phyloP scores from a whole-genome alignment of 768 basidiomycete species.

The Boletus coccyginus region DNA sequence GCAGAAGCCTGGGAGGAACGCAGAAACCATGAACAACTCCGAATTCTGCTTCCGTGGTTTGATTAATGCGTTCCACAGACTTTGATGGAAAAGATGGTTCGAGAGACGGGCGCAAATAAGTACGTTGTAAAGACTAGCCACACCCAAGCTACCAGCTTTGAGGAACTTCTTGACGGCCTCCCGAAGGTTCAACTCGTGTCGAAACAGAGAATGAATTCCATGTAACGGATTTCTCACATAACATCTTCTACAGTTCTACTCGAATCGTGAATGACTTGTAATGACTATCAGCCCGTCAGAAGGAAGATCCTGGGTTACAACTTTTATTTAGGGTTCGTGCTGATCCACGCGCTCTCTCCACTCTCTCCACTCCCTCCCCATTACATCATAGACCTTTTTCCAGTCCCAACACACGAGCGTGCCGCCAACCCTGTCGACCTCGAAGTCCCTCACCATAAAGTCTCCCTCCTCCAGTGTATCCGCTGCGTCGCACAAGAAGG shows the following conservation, averaged over 20 bases:
- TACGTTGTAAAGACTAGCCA: constrained; percentile 53
- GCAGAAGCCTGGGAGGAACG: constrained; percentile 91
- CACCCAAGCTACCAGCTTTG: constrained; percentile 84
- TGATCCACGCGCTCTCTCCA: too few species aligned
- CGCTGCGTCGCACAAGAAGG: background rate
- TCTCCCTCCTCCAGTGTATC: background rate
- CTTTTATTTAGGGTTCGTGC: too few species aligned
- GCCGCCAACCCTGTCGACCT: background rate
- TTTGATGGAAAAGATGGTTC: constrained; percentile 25
- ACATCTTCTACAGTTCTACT: too few species aligned
- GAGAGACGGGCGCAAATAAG: background rate
- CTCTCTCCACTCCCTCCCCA: too few species aligned
- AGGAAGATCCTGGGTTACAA: too few species aligned
- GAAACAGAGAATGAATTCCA: too few species aligned
- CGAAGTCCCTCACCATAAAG: background rate
- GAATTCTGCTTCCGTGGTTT: constrained; percentile 67
- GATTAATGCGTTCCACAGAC: constrained; percentile 95
- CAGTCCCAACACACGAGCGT: too few species aligned
- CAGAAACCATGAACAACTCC: constrained; percentile 59
- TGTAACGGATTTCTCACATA: too few species aligned
- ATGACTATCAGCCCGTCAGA: too few species aligned
- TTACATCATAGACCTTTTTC: too few species aligned
- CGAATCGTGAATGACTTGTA: too few species aligned
- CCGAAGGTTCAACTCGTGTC: constrained; percentile 32
- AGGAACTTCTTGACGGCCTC: constrained; percentile 85